Conservation (phyloP, 73 alveolate genomes). For the Paramecium sexaurelia region DNA sequence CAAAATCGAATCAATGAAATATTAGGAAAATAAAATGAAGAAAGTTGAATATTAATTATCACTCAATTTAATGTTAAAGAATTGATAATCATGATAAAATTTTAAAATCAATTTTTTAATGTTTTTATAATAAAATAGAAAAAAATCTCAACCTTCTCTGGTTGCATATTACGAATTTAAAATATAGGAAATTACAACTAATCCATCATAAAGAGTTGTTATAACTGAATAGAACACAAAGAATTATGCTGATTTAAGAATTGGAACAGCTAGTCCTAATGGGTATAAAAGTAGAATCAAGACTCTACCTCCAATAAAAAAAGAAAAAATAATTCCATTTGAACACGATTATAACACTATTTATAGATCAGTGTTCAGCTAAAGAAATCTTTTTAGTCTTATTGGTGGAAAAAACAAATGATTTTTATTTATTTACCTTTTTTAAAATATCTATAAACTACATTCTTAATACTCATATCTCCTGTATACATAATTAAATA, state of each 20-base stretch:
- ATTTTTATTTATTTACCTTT: not conserved
- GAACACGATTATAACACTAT: not conserved
- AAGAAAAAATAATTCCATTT: not conserved
- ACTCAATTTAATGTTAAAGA: not conserved
- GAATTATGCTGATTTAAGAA: not conserved
- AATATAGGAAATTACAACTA: not conserved
- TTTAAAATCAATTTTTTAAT: not conserved
- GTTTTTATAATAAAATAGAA: constrained; percentile 13
- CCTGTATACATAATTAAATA: not conserved
- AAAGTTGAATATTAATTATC: not conserved
- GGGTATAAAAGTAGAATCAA: not conserved
- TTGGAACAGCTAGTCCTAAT: not conserved
- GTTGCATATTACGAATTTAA: not conserved
- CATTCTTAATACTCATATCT: not conserved
- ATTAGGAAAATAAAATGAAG: constrained; percentile 7
- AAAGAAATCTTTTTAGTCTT: not conserved
- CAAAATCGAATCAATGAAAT: constrained; percentile 1
- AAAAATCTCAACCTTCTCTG: not conserved
- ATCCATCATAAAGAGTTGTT: not conserved
- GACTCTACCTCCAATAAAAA: constrained; percentile 15
- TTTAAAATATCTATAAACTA: not conserved
- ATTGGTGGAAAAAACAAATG: not conserved
- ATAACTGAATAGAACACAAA: not conserved
- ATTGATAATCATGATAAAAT: not conserved
- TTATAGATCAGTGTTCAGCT: not conserved